Percentiles rank a stretch among this genome's conserved stretches.
Evolutionary conservation across 805 yeast genomes (phyloP).

Genomic region (Scheffersomyces stipitis): DNA sequence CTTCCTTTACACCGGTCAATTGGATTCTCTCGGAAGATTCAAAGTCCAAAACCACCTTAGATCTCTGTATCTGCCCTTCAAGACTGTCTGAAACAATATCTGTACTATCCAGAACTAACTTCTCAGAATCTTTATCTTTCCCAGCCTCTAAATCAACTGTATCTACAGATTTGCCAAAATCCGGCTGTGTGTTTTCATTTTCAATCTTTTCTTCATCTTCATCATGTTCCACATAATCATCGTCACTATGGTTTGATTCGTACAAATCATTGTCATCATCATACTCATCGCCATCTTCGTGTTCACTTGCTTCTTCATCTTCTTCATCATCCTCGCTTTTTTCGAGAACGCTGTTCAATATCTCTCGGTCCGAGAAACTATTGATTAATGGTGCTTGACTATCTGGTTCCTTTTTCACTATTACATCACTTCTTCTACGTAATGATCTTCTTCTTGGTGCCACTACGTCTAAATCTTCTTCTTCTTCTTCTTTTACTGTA

Average conservation of each 20-base stretch:
- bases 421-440: background rate
- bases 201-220: background rate
- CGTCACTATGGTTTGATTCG: background rate
- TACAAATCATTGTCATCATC: too few relatives aligned
- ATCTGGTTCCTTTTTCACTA: background rate
- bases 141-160: background rate
- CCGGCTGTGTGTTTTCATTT: background rate
- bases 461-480: constrained; percentile 13
- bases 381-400: background rate
- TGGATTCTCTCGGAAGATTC: too few relatives aligned
- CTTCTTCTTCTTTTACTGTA: constrained; percentile 13
- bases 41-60: too few relatives aligned
- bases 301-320: constrained; percentile 9
- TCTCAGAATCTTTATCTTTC: too few relatives aligned
- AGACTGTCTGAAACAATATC: constrained; percentile 3
- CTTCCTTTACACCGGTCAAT: too few relatives aligned
- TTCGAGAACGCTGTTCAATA: background rate
- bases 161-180: background rate
- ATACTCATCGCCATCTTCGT: constrained; percentile 4
- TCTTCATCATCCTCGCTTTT: constrained; percentile 3
- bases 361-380: background rate
- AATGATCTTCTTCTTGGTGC: constrained; percentile 3
- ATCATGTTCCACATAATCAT: background rate
- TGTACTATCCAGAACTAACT: background rate
- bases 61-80: background rate